Conservation (phyloP, 2,329 filamentous ascomycete species). For the Colletotrichum sp. region DNA sequence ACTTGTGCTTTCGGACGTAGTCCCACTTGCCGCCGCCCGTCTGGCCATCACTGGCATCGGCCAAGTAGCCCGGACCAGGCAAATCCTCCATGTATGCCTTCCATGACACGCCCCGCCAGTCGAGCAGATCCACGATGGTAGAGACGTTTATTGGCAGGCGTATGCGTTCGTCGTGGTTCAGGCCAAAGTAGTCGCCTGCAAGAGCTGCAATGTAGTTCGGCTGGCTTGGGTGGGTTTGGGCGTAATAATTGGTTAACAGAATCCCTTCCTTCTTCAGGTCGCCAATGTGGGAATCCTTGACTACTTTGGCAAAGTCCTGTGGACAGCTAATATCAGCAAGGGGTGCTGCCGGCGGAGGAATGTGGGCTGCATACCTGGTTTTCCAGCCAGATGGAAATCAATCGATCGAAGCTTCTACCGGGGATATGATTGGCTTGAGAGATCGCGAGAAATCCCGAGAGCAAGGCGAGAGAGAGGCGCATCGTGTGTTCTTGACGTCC, state of each 20-base stretch:
- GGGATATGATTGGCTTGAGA: constrained; percentile 25
- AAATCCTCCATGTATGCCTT: constrained; percentile 39
- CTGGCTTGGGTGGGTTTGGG: constrained; percentile 50
- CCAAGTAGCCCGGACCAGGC: constrained; percentile 46
- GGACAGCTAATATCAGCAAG: constrained; percentile 7
- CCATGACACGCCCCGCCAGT: constrained; percentile 33
- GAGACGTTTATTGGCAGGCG: constrained; percentile 47
- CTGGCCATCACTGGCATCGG: constrained; percentile 39
- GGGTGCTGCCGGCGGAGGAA: background rate
- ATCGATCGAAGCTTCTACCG: constrained; percentile 44
- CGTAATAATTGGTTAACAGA: constrained; percentile 48
- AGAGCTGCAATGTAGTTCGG: constrained; percentile 53
- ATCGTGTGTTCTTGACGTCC: background rate
- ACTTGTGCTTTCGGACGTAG: constrained; percentile 26
- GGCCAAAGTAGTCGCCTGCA: constrained; percentile 52
- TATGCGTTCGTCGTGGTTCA: constrained; percentile 49
- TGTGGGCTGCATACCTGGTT: constrained; percentile 38
- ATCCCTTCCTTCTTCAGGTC: constrained; percentile 49
- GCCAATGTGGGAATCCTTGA: constrained; percentile 41
- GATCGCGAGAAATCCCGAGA: constrained; percentile 1
- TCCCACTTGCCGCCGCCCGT: constrained; percentile 32
- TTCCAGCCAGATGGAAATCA: constrained; percentile 51
- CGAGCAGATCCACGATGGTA: constrained; percentile 39
- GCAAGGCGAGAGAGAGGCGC: background rate
- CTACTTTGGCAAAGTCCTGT: constrained; percentile 48